These are phyloP conservation scores for Emmonsiellopsis sp. DNA, from an alignment of 2,329 filamentous ascomycete species.

Conservation along the genomic window DNA sequence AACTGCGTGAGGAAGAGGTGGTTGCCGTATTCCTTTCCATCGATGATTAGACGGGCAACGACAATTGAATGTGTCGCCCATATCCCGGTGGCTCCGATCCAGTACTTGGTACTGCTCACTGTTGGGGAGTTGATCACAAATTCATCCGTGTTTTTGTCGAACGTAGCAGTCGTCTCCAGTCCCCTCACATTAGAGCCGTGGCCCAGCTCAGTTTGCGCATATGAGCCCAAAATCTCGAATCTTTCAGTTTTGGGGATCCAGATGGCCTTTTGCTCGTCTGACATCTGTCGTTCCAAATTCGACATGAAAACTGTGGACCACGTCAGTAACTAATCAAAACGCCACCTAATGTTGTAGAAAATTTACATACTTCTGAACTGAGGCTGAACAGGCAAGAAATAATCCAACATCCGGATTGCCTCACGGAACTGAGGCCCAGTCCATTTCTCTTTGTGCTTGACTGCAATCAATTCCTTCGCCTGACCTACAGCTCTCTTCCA, in stretches of 20 bases:
- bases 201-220: slow-evolving; percentile 24
- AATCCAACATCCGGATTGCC: slow-evolving; percentile 14
- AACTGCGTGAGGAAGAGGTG: slow-evolving; percentile 24
- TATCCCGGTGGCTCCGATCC: slow-evolving; percentile 22
- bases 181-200: slow-evolving; percentile 24
- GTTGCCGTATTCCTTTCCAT: slow-evolving; percentile 19
- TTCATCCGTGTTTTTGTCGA: slow-evolving; percentile 19
- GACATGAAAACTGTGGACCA: slow-evolving; percentile 14
- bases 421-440: slow-evolving; percentile 15
- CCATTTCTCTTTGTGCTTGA: slow-evolving; percentile 15
- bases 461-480: slow-evolving; percentile 13
- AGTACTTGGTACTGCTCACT: slow-evolving; percentile 22
- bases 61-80: slow-evolving; percentile 22
- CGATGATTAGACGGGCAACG: slow-evolving; percentile 22
- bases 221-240: slow-evolving; percentile 22
- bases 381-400: slow-evolving; percentile 16
- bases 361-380: slow-evolving; percentile 13
- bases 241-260: slow-evolving; percentile 18
- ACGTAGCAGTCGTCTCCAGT: slow-evolving; percentile 25
- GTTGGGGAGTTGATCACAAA: slow-evolving; percentile 24
- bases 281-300: slow-evolving; percentile 17
- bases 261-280: slow-evolving; percentile 16
- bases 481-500: slow-evolving; percentile 15
- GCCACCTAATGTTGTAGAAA: neutral
- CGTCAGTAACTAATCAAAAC: neutral